Conservation (phyloP, 352 stramenopile species). For the Globisporangium middletonii region DNA sequence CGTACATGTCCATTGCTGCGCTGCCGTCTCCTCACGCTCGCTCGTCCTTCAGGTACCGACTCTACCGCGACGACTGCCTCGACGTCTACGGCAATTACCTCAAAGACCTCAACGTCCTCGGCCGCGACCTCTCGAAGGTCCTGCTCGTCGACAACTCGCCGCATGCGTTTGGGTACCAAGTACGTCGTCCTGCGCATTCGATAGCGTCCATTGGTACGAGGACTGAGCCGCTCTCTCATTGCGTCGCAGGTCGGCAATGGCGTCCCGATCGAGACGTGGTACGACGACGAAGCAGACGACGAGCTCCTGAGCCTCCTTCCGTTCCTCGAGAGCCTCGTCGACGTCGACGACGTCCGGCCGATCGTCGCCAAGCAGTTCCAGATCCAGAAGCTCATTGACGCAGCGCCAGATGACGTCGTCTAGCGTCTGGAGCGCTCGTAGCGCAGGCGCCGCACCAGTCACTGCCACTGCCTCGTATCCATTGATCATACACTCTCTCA, state of each 20-base stretch:
- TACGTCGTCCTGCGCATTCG: slow-evolving; percentile 10
- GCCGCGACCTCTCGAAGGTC: slow-evolving; percentile 87
- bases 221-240: background rate
- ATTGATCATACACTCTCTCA: too few species aligned
- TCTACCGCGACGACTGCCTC: slow-evolving; percentile 95
- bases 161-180: slow-evolving; percentile 97
- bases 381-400: slow-evolving; percentile 88
- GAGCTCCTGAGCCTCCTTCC: slow-evolving; percentile 95
- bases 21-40: slow-evolving; percentile 1
- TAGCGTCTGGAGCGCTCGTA: slow-evolving; percentile 4
- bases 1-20: background rate
- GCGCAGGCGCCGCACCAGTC: too few species aligned
- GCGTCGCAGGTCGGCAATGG: slow-evolving; percentile 89
- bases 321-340: slow-evolving; percentile 90
- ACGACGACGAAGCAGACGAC: slow-evolving; percentile 94
- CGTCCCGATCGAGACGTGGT: slow-evolving; percentile 98
- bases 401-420: slow-evolving; percentile 48
- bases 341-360: slow-evolving; percentile 85
- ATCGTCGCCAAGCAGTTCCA: slow-evolving; percentile 89
- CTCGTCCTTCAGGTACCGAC: slow-evolving; percentile 69
- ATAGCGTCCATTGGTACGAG: background rate
- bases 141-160: slow-evolving; percentile 98
- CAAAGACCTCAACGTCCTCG: slow-evolving; percentile 98
- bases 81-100: slow-evolving; percentile 97
- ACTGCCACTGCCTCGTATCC: too few species aligned